A percentile compares a stretch with the other conserved stretches of the same genome.
phyloP scores from a whole-genome alignment of 78 protist genomes.

The Chrysochromulina parva region DNA sequence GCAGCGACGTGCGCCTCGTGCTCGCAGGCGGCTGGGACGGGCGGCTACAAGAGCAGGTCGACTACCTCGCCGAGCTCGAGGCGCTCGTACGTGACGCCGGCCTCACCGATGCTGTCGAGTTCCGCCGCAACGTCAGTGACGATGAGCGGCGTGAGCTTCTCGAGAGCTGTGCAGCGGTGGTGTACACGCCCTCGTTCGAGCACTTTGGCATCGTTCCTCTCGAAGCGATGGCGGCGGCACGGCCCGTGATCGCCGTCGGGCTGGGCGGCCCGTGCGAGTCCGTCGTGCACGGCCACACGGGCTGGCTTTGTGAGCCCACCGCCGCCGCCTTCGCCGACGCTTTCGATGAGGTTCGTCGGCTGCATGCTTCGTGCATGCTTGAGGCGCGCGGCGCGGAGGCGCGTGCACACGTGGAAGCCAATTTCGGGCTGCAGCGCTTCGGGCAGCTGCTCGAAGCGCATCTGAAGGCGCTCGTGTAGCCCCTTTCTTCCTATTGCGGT shows the following conservation, averaged over 20 bases:
- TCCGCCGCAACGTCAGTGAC: background rate
- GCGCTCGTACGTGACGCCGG: slow-evolving; percentile 13
- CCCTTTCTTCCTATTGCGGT: too few relatives aligned
- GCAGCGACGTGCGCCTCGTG: background rate
- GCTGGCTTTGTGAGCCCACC: background rate
- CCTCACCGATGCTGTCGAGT: slow-evolving; percentile 14
- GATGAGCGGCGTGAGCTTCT: background rate
- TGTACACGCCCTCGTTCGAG: slow-evolving; percentile 95
- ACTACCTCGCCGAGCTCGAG: slow-evolving; percentile 68
- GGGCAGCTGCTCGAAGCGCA: background rate
- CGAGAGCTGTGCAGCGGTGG: slow-evolving; percentile 25
- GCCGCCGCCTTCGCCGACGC: background rate
- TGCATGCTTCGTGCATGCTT: background rate
- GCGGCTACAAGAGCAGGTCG: slow-evolving; percentile 82
- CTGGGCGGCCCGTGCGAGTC: background rate
- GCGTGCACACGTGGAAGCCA: background rate
- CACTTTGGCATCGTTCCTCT: slow-evolving; percentile 99
- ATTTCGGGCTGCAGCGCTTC: background rate
- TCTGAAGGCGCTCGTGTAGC: background rate
- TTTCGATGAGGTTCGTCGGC: background rate
- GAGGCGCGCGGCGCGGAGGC: background rate
- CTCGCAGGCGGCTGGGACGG: slow-evolving; percentile 90
- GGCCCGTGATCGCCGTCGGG: background rate
- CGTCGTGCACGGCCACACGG: background rate
- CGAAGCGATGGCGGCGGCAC: slow-evolving; percentile 68